phyloP scores from a whole-genome alignment of 371 early-diverging fungal genomes.

The Synchytrium microbalum region DNA sequence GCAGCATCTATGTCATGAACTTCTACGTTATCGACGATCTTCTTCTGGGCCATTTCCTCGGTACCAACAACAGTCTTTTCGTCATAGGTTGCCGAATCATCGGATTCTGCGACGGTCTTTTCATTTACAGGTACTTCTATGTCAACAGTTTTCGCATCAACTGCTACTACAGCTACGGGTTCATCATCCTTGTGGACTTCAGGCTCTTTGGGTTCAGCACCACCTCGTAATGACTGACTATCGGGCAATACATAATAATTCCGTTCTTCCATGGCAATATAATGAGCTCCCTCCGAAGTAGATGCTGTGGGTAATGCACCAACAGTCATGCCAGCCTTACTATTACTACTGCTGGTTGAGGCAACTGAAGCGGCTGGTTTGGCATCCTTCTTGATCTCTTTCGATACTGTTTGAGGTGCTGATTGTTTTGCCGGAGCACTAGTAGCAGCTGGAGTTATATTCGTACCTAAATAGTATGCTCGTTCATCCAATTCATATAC shows the following conservation, averaged over 20 bases:
- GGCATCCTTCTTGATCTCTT: not conserved
- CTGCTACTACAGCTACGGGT: not conserved
- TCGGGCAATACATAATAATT: not conserved
- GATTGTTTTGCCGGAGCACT: not conserved
- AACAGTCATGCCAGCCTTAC: too few species aligned
- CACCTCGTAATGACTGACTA: not conserved
- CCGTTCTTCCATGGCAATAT: not conserved
- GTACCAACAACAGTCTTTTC: not conserved
- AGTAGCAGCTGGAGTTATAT: not conserved
- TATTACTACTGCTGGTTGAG: not conserved
- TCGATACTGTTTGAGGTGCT: too few species aligned
- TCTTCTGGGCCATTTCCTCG: too few species aligned
- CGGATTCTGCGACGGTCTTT: not conserved
- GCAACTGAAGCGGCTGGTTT: not conserved
- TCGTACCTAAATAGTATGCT: not conserved
- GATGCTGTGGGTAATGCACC: too few species aligned
- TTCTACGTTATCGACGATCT: not conserved
- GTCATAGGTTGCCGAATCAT: not conserved
- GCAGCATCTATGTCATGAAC: not conserved
- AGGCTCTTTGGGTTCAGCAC: not conserved
- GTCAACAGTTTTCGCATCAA: too few species aligned
- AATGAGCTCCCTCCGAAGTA: not conserved
- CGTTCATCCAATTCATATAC: not conserved
- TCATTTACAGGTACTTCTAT: too few species aligned
- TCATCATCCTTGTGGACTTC: not conserved